Evolutionary conservation across 495 filamentous ascomycete species (phyloP), one percentile per base, ranked within the genome.

Genomic region (Terfezia claveryi): DNA sequence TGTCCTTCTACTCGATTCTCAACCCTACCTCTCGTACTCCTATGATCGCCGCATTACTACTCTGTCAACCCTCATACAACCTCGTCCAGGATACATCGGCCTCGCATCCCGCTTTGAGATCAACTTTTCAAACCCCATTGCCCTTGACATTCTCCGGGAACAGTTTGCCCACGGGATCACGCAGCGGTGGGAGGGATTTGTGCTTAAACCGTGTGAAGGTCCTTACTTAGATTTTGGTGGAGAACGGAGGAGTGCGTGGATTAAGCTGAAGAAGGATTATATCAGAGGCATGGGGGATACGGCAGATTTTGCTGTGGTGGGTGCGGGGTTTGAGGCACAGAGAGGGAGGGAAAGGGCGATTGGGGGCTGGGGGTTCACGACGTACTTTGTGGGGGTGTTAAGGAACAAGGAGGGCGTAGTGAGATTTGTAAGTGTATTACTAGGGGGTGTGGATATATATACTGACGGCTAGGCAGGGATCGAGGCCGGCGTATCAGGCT

Each of bases 231-330:
- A 76, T 49, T 75, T 81, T 5, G 58, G 66, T 11, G 56, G 60
- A 16, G 55, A 59, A 57, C 59, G 62, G 44, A 56, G 51, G 49
- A 73, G 67, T 37, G 69, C 73, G 27, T 81, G 79, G 67, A 83
- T 93, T 61, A 94, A 93, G 67, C 63, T 94, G 32, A 94, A 94
- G 65, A 92, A 88, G 59, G 86, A 92, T 59, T 94, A 92, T 57
- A 81, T 94, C n/a, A 71, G 70, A 17, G 76, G 78, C 7, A 73
- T 87, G 59, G 87, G 86, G 1, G 85, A 92, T 59, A 80, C 83
- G 44, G 78, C 82, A 1, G 87, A 93, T 64, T 82, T 94, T 59
- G 78, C 81, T 1, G 73, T 89, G 8, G 68, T 93, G 37, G 87
- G 83, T 5, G 86, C 74, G 8, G 73, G 74, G 2, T 85, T 80